A percentile compares a stretch with the other conserved stretches of the same genome.
Evolutionary conservation across 2,329 filamentous ascomycete species (phyloP).

Genomic region (Alternaria triticimaculans): DNA sequence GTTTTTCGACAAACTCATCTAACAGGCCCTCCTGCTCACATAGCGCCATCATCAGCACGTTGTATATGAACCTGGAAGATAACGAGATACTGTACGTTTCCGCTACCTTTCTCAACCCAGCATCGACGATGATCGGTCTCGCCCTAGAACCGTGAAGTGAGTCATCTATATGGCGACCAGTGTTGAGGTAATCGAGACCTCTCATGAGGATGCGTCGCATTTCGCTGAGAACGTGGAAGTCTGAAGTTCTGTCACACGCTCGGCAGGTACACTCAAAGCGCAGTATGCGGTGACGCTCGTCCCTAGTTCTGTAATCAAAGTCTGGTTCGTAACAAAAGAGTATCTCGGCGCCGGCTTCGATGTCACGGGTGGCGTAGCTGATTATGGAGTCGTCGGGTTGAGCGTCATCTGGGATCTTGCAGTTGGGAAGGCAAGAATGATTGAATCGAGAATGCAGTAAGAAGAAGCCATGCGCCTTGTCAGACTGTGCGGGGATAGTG

Average conservation of each 20-base stretch:
- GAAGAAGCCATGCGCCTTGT: conserved; percentile 2
- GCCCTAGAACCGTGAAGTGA: neutral
- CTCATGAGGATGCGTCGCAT: conserved; percentile 8
- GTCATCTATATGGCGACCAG: neutral
- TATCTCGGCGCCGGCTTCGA: conserved; percentile 12
- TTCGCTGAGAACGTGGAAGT: conserved; percentile 10
- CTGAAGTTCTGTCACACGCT: neutral
- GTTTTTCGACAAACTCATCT: conserved; percentile 4
- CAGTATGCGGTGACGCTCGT: conserved; percentile 2
- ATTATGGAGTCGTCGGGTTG: neutral
- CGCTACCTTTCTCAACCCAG: neutral
- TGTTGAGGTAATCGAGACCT: neutral
- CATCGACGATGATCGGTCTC: neutral
- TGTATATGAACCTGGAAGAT: conserved; percentile 3
- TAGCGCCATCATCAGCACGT: conserved; percentile 1
- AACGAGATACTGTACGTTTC: neutral
- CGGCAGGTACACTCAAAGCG: conserved; percentile 1
- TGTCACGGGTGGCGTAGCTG: conserved; percentile 6
- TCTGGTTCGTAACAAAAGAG: conserved; percentile 8
- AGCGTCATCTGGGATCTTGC: neutral
- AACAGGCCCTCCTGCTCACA: conserved; percentile 4
- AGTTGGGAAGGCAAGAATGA: conserved; percentile 14
- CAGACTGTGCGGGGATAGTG: neutral
- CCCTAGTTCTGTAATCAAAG: conserved; percentile 8
- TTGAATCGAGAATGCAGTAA: conserved; percentile 10